These are phyloP conservation scores for Trifolium fragiferum DNA, from an alignment of 306 rosid species.

Conservation along the genomic window DNA sequence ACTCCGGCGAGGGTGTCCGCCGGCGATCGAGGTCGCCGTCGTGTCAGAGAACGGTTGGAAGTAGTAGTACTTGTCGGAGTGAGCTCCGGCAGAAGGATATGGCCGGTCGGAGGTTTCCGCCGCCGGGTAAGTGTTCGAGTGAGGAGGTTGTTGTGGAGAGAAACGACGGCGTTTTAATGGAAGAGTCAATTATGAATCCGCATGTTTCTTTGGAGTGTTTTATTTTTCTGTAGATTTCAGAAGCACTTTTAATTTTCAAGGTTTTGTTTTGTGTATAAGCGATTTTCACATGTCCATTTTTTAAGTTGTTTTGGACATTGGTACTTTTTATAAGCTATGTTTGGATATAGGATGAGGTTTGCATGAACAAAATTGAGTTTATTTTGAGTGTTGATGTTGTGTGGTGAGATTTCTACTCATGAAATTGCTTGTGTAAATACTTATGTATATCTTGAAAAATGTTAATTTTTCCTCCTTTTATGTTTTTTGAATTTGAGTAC, in stretches of 20 bases:
- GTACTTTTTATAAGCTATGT: neutral
- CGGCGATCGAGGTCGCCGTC: slow-evolving; percentile 77
- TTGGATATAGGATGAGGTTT: slow-evolving; percentile 2
- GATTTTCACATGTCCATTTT: neutral
- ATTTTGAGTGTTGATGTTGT: neutral
- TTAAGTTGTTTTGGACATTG: neutral
- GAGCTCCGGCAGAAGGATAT: slow-evolving; percentile 47
- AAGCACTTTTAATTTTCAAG: slow-evolving; percentile 25
- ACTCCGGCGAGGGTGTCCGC: slow-evolving; percentile 45
- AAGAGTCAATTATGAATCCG: slow-evolving; percentile 76
- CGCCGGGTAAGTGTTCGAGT: slow-evolving; percentile 1
- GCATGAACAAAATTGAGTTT: neutral
- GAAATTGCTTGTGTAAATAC: neutral
- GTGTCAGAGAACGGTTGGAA: slow-evolving; percentile 45
- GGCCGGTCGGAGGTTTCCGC: slow-evolving; percentile 36
- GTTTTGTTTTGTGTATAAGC: slow-evolving; percentile 7
- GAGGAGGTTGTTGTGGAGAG: slow-evolving; percentile 35
- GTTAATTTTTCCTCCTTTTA: neutral
- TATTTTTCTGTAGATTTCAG: slow-evolving; percentile 73
- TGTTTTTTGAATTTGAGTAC: neutral
- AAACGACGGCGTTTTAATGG: slow-evolving; percentile 47
- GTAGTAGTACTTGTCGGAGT: slow-evolving; percentile 42
- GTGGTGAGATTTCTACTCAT: neutral
- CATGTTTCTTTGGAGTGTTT: slow-evolving; percentile 87
- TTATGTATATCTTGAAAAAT: neutral